Evolutionary conservation across 1,284 basidiomycete species (phyloP), one percentile per base, ranked within the genome.

Genomic region (Fistulinella staudtii): DNA sequence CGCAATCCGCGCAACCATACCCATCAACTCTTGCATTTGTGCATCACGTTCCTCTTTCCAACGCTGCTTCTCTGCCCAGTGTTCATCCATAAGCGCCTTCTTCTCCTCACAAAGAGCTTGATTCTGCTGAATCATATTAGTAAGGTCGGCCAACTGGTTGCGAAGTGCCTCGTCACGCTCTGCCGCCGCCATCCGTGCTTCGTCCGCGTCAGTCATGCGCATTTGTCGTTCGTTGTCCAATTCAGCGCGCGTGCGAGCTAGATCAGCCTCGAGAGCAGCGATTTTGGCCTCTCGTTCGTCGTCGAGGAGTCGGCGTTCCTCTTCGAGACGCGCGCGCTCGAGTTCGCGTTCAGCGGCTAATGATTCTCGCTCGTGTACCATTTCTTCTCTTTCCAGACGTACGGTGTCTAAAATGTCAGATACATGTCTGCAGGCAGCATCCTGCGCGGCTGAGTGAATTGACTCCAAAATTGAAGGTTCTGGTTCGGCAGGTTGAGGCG

Each of bases 101-200:
- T 86, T 85, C 49, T 68, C 66, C 28, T 75, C 73, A 28, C 72
- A 71, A 42, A 74, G 69, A 20, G 80, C 75, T 1, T 75, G 70
- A 48, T 85, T 82, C 45, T 79, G 76, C 48, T 82, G 78, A 8
- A 86, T 71, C 28, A 87, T 60, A 48, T 80, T 80, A 1, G 84
- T 82, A 53, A 88, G 76, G 49, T 88, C 84, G 3, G 61, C 64
- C 18, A 88, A 63, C 51, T 88, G 86, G 34, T 62, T 68, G 20
- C 77, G 71, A 37, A 84, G 61, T 8, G 67, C 71, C 10, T 82
- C 76, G 51, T 81, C 78, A 9, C 80, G 74, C 45, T 85, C 80
- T 24, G 69, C 56, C 25, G 71, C 67, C 43, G 81, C 82, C 42
- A 67, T 66, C 35, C 76, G 70, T 25, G 74, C 69, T 52, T 84